Conservation (phyloP, 2,329 filamentous ascomycete genomes). For the Plectosphaerella cucumerina region DNA sequence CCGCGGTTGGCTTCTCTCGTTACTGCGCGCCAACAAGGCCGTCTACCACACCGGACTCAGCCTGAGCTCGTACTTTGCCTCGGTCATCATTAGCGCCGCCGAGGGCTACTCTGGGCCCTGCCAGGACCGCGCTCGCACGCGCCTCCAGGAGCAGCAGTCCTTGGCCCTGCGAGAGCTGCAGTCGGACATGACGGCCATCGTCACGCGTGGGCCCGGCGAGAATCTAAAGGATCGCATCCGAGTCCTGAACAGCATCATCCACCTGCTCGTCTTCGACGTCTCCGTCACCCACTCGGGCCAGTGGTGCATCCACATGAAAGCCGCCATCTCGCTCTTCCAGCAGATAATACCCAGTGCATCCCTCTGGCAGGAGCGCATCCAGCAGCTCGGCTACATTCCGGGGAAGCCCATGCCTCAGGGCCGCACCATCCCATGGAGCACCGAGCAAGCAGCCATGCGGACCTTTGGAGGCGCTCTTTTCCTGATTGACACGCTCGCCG, state of each 20-base stretch:
- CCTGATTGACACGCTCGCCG: constrained; percentile 46
- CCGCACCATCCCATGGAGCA: constrained; percentile 33
- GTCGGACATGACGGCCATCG: constrained; percentile 33
- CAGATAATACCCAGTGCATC: constrained; percentile 35
- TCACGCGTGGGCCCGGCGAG: constrained; percentile 21
- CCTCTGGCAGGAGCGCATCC: constrained; percentile 30
- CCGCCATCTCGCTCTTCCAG: constrained; percentile 43
- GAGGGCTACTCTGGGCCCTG: constrained; percentile 13
- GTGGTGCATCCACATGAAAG: constrained; percentile 46
- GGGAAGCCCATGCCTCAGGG: constrained; percentile 11
- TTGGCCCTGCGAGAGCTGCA: constrained; percentile 39
- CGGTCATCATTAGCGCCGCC: constrained; percentile 33
- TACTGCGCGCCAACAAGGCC: constrained; percentile 52
- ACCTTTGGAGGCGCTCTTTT: constrained; percentile 44
- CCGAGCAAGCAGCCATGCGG: constrained; percentile 40
- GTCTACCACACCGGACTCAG: constrained; percentile 54
- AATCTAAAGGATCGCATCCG: constrained; percentile 28
- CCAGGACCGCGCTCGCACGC: constrained; percentile 25
- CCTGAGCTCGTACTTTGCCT: constrained; percentile 54
- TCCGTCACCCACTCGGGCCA: constrained; percentile 39
- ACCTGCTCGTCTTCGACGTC: constrained; percentile 50
- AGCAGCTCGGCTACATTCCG: constrained; percentile 11
- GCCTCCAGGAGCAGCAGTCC: constrained; percentile 39
- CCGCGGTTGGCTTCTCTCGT: constrained; percentile 54
- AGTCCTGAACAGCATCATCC: constrained; percentile 46